Base-by-base conservation (phyloP, 75 land plant genomes). In the Pinus tabuliformis region DNA sequence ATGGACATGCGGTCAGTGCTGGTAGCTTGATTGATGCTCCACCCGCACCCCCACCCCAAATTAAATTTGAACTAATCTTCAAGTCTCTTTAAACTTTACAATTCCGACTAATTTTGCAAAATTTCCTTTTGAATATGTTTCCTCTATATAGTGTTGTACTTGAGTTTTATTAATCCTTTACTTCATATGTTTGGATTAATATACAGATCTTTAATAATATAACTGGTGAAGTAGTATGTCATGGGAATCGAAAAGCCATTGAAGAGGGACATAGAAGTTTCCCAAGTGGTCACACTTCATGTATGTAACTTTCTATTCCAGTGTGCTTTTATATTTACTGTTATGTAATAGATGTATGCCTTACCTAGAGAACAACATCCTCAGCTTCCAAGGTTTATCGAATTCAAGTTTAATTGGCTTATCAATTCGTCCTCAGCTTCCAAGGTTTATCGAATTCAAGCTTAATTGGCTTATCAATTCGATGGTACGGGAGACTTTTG, bases 191-290 rank as follows among this genome's bases (percentile, higher is more conserved):
- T 17, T 66, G 64, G 24, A n/a, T n/a, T 2, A 9, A 36, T 45
- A 18, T 54, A 72, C 80, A 93, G 96, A 57, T 78, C 16, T 93
- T 85, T 77, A 79, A 85, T 71, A 52, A 36, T 62, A 73, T 83
- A 52, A 89, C 94, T 52, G 60, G 54, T 58, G 81, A 76, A 77
- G 98, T 89, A 59, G 65, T 81, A 5, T 95, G 98, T 59, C 82
- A 79, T 79, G 98, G 94, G 33, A 37, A 62, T n/a, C 80, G 75
- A 63, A 72, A 72, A 78, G 82, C 84, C 58, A 90, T 92, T 24
- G 87, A 83, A 77, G 99, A 96, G 83, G 99, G 99, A 7, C 88
- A 96, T 62, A 96, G 95, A 78, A 92, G 95, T 62, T 96, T 96
- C 56, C 91, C 92, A 49, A 90, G 88, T 71, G 91, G 92, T 21